Evolutionary conservation across 2,329 filamentous ascomycete genomes (phyloP), one percentile per base, ranked within the genome.

Genomic region (Mycosphaerella sp.): DNA sequence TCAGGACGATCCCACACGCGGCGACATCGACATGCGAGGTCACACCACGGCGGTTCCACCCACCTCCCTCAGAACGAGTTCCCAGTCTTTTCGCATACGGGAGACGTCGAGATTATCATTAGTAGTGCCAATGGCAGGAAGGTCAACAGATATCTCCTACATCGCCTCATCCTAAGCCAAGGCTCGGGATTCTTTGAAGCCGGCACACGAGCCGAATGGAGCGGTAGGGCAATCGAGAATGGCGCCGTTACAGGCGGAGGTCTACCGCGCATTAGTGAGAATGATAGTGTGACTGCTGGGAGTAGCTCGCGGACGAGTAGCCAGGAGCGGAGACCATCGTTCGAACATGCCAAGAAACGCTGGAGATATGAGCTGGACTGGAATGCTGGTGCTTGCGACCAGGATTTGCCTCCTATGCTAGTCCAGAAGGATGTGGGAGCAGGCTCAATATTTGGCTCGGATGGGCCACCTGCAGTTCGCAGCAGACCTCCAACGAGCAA

Each of bases 171-270:
- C 36, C 74, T 97, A 59, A 84, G 87, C 28, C 87, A 94, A 70
- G 95, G 87, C 64, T 95, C 89, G 5, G 89, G 89, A 13, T 96
- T 95, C 74, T 97, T 97, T 67, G 88, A 95, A 69, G 86, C 87
- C 18, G 87, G 59, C 3, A 66, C 60, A 36, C 52, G 63, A 42
- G 59, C 61, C 9, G 63, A 66, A 42, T 67, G 65, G 66, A 61
- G 57, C 44, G 56, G 61, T 7, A 42, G 54, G 27, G 61, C 49
- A 17, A 30, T 55, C 16, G 56, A 60, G 21, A 47, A 41, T 40
- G 55, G 41, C 6, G 25, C 44, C 2, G 39, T 46, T 6, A 42
- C 50, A 0, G 50, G 39, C 25, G 54, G 57, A 8, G 53, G 52
- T 9, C 56, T 65, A 14, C 45, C 59, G 16, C 55, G 60, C 16